Evolutionary conservation across 108 stramenopile genomes (phyloP), one percentile per base, ranked within the genome.

Genomic region (Cyclotella atomus): DNA sequence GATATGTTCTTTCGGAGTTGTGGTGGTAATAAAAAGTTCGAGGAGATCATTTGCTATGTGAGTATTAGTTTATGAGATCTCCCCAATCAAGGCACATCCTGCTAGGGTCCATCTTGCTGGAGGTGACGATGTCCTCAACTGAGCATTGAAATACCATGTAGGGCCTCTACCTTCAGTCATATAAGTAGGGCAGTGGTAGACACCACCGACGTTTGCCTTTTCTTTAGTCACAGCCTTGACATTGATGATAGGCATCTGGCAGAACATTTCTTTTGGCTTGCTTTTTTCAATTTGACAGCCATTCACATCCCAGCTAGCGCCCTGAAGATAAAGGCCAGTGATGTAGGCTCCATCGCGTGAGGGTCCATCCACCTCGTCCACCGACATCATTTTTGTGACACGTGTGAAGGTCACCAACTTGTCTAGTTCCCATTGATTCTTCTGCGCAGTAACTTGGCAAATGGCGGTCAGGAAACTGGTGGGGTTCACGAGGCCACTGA

Each of bases 401-500:
- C 94, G 90, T 16, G 91, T 93, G 53, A 87, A 87, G n/a, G 91
- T 91, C 16, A 89, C 90, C 19, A 96, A 81, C 77, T 93, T 91
- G 75, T 97, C 94, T 23, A 97, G 73, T 65, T 91, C 93, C 88
- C 88, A 91, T 25, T 74, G 59, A 38, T 91, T 91, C 76, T 88
- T 89, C 50, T 95, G 93, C 19, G 96, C 94, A 8, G 92, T 85
- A 32, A 95, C 94, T 77, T 96, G 95, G 34, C 95, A 88, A 45
- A 97, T 88, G 27, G 94, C 93, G n/a, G 94, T 95, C 55, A 97
- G 70, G 81, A 96, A 95, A 64, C 91, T 89, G 59, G 90, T 92
- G 3, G 96, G 96, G 78, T 94, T 95, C 17, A 93, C 87, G 25
- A 96, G 69, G 6, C 91, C 91, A 33, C 84, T 76, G 46, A 96